Base-by-base conservation (phyloP, 202 grass and related monocot genomes). In the Zizania palustris region DNA sequence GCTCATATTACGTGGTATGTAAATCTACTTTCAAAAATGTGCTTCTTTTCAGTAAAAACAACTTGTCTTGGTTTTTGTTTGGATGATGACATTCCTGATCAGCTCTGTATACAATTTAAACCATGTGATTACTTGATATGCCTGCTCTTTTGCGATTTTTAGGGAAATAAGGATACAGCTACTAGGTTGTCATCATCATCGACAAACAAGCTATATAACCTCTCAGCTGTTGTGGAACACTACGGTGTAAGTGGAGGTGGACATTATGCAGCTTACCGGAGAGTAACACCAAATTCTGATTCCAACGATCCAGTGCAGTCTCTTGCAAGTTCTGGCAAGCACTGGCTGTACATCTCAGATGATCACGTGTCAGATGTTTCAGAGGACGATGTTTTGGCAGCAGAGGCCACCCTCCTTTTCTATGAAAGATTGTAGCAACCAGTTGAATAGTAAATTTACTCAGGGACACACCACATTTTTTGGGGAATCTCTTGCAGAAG, bases 261-360 rank as follows among this genome's bases (percentile, higher is more conserved):
- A n/a, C 96, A 99, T 83, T 98, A 95, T 67, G 83, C 96, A 67
- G 85, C 84, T 49, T 95, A 93, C 66, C 81, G 89, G 85, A 88
- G 78, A 85, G 87, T 83, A 22, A 16, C 63, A 33, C 35, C 69
- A 56, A 79, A 83, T 53, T 68, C 72, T 65, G 54, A 77, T 36
- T 44, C 20, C 61, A 48, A 55, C 78, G 80, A 78, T 88, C 59
- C 38, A 73, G 69, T 55, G 28, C 37, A 67, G 67, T n/a, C 66
- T 71, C 46, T 43, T 76, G 43, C 33, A 83, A 63, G 50, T 37
- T 65, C 48, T 62, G 55, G 79, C 44, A 60, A 49, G 18, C 82
- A 49, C 41, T 95, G 96, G 96, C 79, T 92, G 83, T 92, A 95
- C 78, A 76, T 95, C 35, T 98, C 96, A 1, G 96, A 98, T 28